Base-by-base conservation (phyloP, 2,329 filamentous ascomycete species). In the Talaromyces funiculosus region DNA sequence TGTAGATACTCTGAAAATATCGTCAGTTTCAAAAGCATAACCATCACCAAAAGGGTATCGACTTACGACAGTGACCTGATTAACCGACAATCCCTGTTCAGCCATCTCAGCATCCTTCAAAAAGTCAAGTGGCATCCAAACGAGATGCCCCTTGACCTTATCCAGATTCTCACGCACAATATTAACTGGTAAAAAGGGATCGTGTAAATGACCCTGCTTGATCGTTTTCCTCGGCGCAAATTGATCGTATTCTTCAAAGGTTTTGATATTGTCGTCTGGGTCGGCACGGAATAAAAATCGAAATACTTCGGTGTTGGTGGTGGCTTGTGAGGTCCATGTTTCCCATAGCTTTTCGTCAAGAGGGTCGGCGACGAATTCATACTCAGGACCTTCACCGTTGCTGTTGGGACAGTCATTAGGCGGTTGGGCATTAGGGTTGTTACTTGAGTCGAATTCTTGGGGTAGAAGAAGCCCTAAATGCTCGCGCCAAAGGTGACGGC, bases 221-320 rank as follows among this genome's bases (percentile, higher is more conserved):
- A 89, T 83, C 4, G 87, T 84, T 53, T 67, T 66, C 33, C 76
- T 60, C 83, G 90, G 61, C 86, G 79, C 64, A 74, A 93, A 97
- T 10, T 81, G 80, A 68, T 96, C 87, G 71, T 97, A 97, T 64
- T 97, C 91, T 1, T 92, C 86, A 67, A 96, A 97, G 0, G 84
- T 95, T 81, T 88, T 90, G 72, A 97, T 90, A 69, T 89, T 82
- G 69, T 97, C 86, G 73, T 97, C 93, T 0, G 94, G 93, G 71
- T 97, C 93, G 79, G 85, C 77, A 70, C 95, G 90, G 83, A 97
- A 96, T 12, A 92, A 86, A 67, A 87, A 86, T 64, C 82, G 84
- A 71, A 95, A 96, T 12, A 89, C 84, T 53, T 91, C 86, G 0
- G 91, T 96, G 77, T 96, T 96, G 40, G 78, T 83, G 38, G 80